Conservation (phyloP, 2,329 filamentous ascomycete genomes). For the Aspergillus sojae region DNA sequence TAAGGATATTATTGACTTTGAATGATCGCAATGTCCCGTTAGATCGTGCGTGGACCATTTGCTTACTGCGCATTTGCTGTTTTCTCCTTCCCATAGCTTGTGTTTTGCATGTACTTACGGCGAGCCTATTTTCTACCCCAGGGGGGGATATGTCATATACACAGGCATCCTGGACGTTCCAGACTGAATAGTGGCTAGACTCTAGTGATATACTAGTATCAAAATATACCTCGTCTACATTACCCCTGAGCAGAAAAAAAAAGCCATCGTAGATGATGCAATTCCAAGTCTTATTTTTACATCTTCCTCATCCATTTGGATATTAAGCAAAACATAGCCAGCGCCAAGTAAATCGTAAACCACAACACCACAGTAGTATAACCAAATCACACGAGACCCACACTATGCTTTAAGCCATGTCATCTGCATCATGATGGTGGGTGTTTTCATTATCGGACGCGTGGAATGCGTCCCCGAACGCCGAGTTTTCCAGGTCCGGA, state of each 20-base stretch:
- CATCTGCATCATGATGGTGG: slow-evolving; percentile 44
- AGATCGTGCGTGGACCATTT: too few species aligned
- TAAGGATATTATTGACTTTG: too few species aligned
- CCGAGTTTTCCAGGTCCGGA: slow-evolving; percentile 74
- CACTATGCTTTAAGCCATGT: slow-evolving; percentile 35
- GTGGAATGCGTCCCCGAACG: slow-evolving; percentile 83
- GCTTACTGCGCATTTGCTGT: too few species aligned
- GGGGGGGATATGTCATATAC: too few species aligned
- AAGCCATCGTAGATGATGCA: background rate
- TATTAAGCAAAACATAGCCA: background rate
- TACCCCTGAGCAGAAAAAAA: background rate
- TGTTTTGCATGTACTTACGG: too few species aligned
- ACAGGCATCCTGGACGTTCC: too few species aligned
- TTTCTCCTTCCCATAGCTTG: too few species aligned
- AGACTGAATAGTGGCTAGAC: too few species aligned
- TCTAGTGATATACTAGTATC: too few species aligned
- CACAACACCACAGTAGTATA: slow-evolving; percentile 2
- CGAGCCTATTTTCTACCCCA: too few species aligned
- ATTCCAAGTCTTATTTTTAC: slow-evolving; percentile 2
- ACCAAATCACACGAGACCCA: background rate
- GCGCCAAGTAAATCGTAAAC: slow-evolving; percentile 1
- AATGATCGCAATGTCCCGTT: too few species aligned
- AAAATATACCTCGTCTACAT: too few species aligned
- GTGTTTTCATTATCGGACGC: slow-evolving; percentile 51
- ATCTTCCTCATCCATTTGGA: background rate